phyloP scores from a whole-genome alignment of 345 rosid species.

The Isatis tinctoria region DNA sequence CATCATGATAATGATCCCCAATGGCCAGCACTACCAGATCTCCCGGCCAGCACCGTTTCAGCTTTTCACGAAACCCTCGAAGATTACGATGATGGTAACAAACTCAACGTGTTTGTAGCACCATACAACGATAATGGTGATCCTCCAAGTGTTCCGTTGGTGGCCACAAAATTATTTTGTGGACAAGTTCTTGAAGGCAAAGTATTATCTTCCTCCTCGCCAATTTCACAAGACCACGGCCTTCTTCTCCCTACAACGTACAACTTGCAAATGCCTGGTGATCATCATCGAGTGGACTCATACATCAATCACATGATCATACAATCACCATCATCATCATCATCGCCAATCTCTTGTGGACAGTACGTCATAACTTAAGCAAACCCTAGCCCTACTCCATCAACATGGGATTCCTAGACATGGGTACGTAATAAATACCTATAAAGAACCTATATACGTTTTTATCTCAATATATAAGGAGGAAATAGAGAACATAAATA shows the following conservation, averaged over 20 bases:
- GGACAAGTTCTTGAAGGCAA: conserved; percentile 51
- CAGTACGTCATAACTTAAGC: conserved; percentile 36
- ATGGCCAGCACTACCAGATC: conserved; percentile 29
- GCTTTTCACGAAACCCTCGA: conserved; percentile 28
- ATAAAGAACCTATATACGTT: conserved; percentile 33
- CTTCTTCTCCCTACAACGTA: conserved; percentile 33
- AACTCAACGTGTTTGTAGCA: conserved; percentile 17
- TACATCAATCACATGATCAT: conserved; percentile 58
- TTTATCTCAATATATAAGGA: conserved; percentile 6
- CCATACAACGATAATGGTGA: conserved; percentile 24
- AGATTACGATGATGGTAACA: conserved; percentile 22
- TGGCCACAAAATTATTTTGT: conserved; percentile 43
- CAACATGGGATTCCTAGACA: conserved; percentile 53
- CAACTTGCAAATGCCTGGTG: conserved; percentile 25
- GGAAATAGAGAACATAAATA: conserved; percentile 24
- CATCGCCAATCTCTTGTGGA: conserved; percentile 39
- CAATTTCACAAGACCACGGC: conserved; percentile 21
- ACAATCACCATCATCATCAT: conserved; percentile 44
- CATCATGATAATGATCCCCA: conserved; percentile 10
- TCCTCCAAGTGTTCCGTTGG: background rate
- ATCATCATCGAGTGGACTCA: conserved; percentile 40
- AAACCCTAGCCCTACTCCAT: conserved; percentile 52
- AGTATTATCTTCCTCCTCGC: conserved; percentile 19
- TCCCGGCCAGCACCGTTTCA: conserved; percentile 29
- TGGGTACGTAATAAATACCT: conserved; percentile 26